A percentile compares a stretch with the other conserved stretches of the same genome.
Conservation (phyloP, 73 alveolate species). For the Uronychia setigera region DNA sequence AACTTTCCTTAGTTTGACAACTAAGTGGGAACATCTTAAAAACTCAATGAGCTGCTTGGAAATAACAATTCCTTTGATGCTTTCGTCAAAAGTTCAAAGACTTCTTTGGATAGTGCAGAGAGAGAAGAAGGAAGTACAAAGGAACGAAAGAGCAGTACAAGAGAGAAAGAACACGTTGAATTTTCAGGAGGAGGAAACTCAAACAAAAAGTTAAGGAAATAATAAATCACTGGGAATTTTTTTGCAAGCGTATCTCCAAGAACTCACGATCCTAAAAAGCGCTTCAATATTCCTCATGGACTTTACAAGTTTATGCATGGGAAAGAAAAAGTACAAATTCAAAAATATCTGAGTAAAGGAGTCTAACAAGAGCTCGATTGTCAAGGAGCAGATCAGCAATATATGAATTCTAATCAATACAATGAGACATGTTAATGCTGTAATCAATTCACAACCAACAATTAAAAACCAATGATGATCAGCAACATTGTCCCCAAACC, state of each 20-base stretch:
- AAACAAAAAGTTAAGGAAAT: not conserved
- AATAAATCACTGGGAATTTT: not conserved
- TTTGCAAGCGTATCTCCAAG: not conserved
- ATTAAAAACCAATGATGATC: not conserved
- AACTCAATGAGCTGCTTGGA: not conserved
- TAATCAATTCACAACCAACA: too few species aligned
- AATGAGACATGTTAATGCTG: too few species aligned
- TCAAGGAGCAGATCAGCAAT: not conserved
- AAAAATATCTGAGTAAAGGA: not conserved
- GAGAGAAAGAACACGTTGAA: not conserved
- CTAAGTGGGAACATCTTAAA: too few species aligned
- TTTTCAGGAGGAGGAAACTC: too few species aligned
- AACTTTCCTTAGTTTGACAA: too few species aligned
- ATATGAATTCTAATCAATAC: too few species aligned
- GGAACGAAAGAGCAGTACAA: not conserved
- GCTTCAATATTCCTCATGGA: not conserved
- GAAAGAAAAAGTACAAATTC: not conserved
- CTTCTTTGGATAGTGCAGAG: not conserved
- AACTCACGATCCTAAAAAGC: not conserved
- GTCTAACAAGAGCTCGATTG: too few species aligned
- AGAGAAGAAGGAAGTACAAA: not conserved
- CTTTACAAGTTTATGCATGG: not conserved
- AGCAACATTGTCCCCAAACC: conserved; percentile 1
- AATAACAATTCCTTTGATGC: not conserved
- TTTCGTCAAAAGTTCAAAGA: not conserved